Evolutionary conservation across 2,329 filamentous ascomycete genomes (phyloP), one percentile per base, ranked within the genome.

Genomic region (Exserohilum turcica): DNA sequence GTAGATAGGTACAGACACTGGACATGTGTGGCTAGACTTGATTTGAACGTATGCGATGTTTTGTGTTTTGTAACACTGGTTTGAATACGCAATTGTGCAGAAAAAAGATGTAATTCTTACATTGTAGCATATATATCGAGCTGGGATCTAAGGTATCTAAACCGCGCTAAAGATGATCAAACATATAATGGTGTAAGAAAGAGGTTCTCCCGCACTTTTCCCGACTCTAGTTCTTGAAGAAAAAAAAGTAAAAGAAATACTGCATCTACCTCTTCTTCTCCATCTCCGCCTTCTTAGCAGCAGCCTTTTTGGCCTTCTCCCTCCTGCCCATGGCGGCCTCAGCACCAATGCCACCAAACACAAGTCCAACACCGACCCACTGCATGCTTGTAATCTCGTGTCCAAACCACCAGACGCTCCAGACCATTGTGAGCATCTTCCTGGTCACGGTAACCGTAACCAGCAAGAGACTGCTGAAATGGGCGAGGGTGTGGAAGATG

Each of bases 371-470:
- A 59, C 94, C 94, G 6, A 95, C 79, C 90, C 92, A 96, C 78
- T 99, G 94, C 83, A 93, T 95, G n/a, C 80, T 78, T 24, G 85
- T 89, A 43, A 99, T 82, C 59, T 84, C 85, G 75, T 99, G 94
- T 24, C 94, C 94, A 73, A 97, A 99, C 78, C 91, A 92, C 56
- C 97, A 80, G 24, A 99, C 94, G 48, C 91, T 96, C 45, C 97
- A 82, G 54, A 97, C 91, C 94, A 99, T 99, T 63, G 93, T 97
- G 74, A 97, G 84, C 94, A 99, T 99, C 80, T 99, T 99, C 70
- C 94, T 84, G 39, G 94, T 99, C 39, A 99, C 94, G 2, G 92
- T 99, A 2, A 99, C 92, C 4, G 94, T 97, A 37, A 97, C 93
- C 43, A 99, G 85, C 45, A 97, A 83, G 43, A 99, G 84, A 8